Evolutionary conservation across 768 basidiomycete genomes (phyloP), one percentile per base, ranked within the genome.

Genomic region (Auricularia sp.): DNA sequence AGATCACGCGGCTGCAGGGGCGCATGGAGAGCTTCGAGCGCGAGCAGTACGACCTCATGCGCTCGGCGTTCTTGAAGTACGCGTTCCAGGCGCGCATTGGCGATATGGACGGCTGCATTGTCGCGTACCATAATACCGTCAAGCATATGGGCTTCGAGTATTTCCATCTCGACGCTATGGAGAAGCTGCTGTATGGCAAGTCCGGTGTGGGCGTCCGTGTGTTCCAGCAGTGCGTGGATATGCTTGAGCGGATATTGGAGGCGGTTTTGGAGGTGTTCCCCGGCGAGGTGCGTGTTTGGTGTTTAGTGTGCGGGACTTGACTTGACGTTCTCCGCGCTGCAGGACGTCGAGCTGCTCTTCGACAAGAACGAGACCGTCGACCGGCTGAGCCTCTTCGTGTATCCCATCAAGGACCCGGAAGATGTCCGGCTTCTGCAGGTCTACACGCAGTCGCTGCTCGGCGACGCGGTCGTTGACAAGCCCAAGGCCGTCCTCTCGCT

Each of bases 71-170:
- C 78, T 80, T 99, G 64, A 98, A 98, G 78, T 98, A 93, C 74
- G 88, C 83, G 90, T 91, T 98, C 78, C 96, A 99, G 80, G 95
- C 84, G 2, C 87, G 96, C 3, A 98, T 99, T 67, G 96, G 96
- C 8, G 86, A 88, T 71, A 98, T 98, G 96, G 94, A 97, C 71
- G 96, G 96, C 16, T 88, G 98, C 7, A 80, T 94, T 66, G 85
- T 93, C 45, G 87, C 92, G 24, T 92, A 90, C 71, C 91, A 93
- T 71, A 97, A 96, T 67, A 95, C 92, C 0, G 83, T 84, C 6
- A 82, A 83, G 18, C 83, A 97, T 62, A 94, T 94, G 70, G 96
- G 96, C 1, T 98, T 98, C 79, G 93, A 98, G 74, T 99, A 98
- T 71, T 76, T 96, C 36, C 83, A 94, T 1, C 76, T 96, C 56